Evolutionary conservation across 2,329 filamentous ascomycete genomes (phyloP).

Genomic region (Clathrospora elynae): DNA sequence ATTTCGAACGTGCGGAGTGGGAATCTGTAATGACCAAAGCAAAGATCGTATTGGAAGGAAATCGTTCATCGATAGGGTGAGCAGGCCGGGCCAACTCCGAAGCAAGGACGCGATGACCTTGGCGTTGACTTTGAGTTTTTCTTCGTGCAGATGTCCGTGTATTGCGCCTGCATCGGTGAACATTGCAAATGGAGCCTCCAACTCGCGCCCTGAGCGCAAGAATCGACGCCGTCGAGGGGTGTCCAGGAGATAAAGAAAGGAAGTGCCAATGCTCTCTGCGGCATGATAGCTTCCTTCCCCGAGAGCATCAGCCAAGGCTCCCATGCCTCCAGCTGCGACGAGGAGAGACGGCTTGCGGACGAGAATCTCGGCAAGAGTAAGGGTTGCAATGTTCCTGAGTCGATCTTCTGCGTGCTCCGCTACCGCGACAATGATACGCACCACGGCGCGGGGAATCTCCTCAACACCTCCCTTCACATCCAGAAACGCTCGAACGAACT

Average conservation of each 20-base stretch:
- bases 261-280: constrained; percentile 82
- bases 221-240: constrained; percentile 79
- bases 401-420: constrained; percentile 86
- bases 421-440: constrained; percentile 87
- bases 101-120: constrained; percentile 90
- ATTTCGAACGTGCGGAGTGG: constrained; percentile 64
- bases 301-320: constrained; percentile 86
- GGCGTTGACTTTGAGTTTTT: constrained; percentile 80
- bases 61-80: constrained; percentile 85
- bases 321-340: constrained; percentile 81
- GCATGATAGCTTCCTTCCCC: constrained; percentile 90
- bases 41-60: constrained; percentile 84
- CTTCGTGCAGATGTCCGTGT: constrained; percentile 59
- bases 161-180: constrained; percentile 80
- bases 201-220: constrained; percentile 83
- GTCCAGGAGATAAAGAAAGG: constrained; percentile 90
- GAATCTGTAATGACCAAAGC: constrained; percentile 67
- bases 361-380: constrained; percentile 90
- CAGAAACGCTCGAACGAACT: constrained; percentile 92
- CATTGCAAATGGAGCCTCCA: constrained; percentile 83
- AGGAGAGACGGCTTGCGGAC: constrained; percentile 82
- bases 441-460: constrained; percentile 84
- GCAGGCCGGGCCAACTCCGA: constrained; percentile 91
- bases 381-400: constrained; percentile 84
- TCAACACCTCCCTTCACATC: constrained; percentile 91